A percentile compares a stretch with the other conserved stretches of the same genome.
These are phyloP conservation scores for Sparassis latifolia DNA, from an alignment of 1,284 basidiomycete species.

Conservation along the genomic window DNA sequence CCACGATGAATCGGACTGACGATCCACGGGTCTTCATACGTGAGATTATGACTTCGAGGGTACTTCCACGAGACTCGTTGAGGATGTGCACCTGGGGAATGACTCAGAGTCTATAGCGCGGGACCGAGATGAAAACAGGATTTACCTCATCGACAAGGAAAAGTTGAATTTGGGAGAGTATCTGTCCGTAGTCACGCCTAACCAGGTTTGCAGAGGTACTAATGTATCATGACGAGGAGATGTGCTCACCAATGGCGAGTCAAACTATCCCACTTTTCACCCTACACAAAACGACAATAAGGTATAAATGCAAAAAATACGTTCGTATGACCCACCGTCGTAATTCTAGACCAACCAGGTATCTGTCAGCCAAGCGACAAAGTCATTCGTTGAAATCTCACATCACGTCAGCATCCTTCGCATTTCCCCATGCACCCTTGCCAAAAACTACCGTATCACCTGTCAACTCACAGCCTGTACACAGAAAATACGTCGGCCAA, in stretches of 20 bases:
- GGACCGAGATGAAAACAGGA: too few relatives aligned
- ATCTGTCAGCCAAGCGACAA: too few relatives aligned
- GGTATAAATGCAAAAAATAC: background rate
- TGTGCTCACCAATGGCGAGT: slow-evolving; percentile 68
- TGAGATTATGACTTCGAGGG: slow-evolving; percentile 88
- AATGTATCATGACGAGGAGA: background rate
- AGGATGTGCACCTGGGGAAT: slow-evolving; percentile 79
- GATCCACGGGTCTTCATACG: slow-evolving; percentile 82
- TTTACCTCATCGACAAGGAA: slow-evolving; percentile 89
- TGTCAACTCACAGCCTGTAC: slow-evolving; percentile 80
- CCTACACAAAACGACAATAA: slow-evolving; percentile 35
- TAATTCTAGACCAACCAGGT: too few relatives aligned
- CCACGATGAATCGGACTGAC: slow-evolving; percentile 75
- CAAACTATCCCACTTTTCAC: slow-evolving; percentile 93
- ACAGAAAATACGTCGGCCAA: background rate
- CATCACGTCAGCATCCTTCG: slow-evolving; percentile 74
- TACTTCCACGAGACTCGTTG: slow-evolving; percentile 84
- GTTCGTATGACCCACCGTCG: too few relatives aligned
- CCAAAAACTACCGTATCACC: slow-evolving; percentile 76
- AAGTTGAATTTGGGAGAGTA: slow-evolving; percentile 65
- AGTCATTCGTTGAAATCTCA: slow-evolving; percentile 22
- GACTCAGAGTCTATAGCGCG: too few relatives aligned
- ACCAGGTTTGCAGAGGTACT: background rate
- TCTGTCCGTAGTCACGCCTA: slow-evolving; percentile 60
- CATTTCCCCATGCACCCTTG: slow-evolving; percentile 61